Base-by-base conservation (phyloP, 108 stramenopile species). In the Nitzschia sp. region DNA sequence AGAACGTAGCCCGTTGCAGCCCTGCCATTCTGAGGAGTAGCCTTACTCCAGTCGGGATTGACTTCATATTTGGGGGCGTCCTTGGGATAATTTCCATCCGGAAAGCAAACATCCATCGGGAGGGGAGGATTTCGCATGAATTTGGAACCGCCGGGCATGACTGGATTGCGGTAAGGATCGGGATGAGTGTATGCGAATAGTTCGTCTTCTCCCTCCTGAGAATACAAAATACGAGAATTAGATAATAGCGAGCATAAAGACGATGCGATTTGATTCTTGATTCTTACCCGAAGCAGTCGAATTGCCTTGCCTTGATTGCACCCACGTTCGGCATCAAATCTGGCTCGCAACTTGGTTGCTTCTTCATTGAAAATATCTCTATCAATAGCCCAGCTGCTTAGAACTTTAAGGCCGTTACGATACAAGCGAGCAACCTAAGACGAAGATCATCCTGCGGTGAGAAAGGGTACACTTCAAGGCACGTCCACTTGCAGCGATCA, bases 61-160 rank as follows among this genome's bases (percentile, higher is more conserved):
- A 92, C 63, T 35, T 81, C 79, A 46, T 86, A 81, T 59, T 78
- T 80, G 3, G 92, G 92, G 58, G 88, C 89, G 76, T 94, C 95
- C 1, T 59, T 85, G 3, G 92, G 93, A 57, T 85, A 78, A 75
- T 96, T 79, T 25, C 95, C 95, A 58, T 96, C 95, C n/a, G 95
- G 93, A 69, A 94, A 96, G 79, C 95, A 95, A 28, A 97, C 94
- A 55, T 85, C 80, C 27, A 95, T 77, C 3, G 98, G 97, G 33
- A 83, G 80, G 11, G 98, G 95, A 17, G 98, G 95, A 71, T 99
- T 97, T 35, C 98, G 87, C 98, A 99, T 99, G 79, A 97, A 98
- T 33, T 92, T 86, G 24, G 93, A 85, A n/a, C 98, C 98, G 21
- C 97, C 97, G 0, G 98, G 98, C 98, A 99, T 98, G 86, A 82